Percentiles rank a stretch among this genome's conserved stretches.
Conservation (phyloP, 2,329 filamentous ascomycete genomes). For the Curvularia lunata region DNA sequence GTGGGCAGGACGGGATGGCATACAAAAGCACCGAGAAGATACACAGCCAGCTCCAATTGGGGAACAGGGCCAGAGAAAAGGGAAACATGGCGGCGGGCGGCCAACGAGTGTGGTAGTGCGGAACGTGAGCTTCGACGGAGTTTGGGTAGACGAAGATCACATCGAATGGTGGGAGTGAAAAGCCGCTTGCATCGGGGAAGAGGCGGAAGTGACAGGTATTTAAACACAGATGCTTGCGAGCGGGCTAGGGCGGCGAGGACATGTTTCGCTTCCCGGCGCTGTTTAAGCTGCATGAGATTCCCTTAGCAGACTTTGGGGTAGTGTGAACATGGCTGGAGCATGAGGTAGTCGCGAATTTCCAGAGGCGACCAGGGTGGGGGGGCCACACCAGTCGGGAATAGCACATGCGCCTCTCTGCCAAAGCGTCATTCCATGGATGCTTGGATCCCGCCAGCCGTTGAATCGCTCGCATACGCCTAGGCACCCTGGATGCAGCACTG, state of each 20-base stretch:
- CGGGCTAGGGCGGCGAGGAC: conserved; percentile 46
- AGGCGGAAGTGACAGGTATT: conserved; percentile 49
- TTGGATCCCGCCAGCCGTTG: conserved; percentile 51
- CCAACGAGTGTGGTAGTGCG: conserved; percentile 47
- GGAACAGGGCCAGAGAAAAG: conserved; percentile 45
- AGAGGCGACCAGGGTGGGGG: conserved; percentile 39
- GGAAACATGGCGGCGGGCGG: conserved; percentile 48
- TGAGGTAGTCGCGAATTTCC: conserved; percentile 50
- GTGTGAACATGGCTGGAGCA: conserved; percentile 50
- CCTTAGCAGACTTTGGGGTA: conserved; percentile 52
- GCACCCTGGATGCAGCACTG: conserved; percentile 39
- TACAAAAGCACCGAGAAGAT: conserved; percentile 48
- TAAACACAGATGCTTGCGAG: conserved; percentile 49
- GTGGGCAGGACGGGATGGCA: conserved; percentile 12
- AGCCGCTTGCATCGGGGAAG: conserved; percentile 49
- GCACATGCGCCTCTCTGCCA: conserved; percentile 40
- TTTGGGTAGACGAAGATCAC: conserved; percentile 49
- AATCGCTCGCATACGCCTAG: conserved; percentile 45
- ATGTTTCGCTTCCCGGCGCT: conserved; percentile 50
- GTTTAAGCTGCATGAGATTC: conserved; percentile 50
- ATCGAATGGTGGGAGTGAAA: conserved; percentile 48
- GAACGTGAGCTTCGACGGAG: conserved; percentile 44
- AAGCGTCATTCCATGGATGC: conserved; percentile 49
- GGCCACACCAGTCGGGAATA: conserved; percentile 39
- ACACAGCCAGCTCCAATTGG: conserved; percentile 51